Base-by-base conservation (phyloP, 768 basidiomycete genomes). In the Lentinus tigrinus region DNA sequence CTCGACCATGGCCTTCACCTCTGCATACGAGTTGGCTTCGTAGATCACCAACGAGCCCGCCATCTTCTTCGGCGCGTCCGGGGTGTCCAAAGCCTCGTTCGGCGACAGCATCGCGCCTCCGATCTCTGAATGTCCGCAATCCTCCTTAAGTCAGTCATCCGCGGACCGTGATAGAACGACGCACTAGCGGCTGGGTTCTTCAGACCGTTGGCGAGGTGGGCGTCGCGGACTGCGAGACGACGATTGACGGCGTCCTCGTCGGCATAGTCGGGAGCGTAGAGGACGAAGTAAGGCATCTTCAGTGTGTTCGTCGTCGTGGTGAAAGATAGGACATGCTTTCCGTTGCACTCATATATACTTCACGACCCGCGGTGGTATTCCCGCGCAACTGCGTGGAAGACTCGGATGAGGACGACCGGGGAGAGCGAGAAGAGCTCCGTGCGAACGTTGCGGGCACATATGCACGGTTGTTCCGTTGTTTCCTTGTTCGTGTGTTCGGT, bases 241-340 rank as follows among this genome's bases (percentile, higher is more conserved):
- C 79, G 78, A n/a, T 77, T 76, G 44, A 83, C 77, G 7, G 82
- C 80, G 5, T 79, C 86, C 51, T 77, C 75, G 51, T 86, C 84
- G 21, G 81, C 81, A 63, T 78, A 81, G 66, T 90, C 88, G 6
- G 87, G 87, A 1, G 87, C 85, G 65, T 82, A 88, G 40, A 89
- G 81, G 48, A 86, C 63, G 67, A 85, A 85, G 31, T 50, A 47
- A 9, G 60, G 60, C 60, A 61, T 61, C 14, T 48, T 46, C 16
- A 31, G 31, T 11, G 31, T 7, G 31, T 11, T 31, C 31, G 6
- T 31, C 31, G 1, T n/a, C n/a, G n/a, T n/a, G n/a, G n/a, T n/a
- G n/a, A n/a, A n/a, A n/a, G n/a, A n/a, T n/a, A n/a, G n/a, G n/a
- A n/a, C n/a, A n/a, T n/a, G n/a, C n/a, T n/a, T n/a, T n/a, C n/a